Conservation (phyloP, 2,329 filamentous ascomycete species). For the Nectriaceae sp. region DNA sequence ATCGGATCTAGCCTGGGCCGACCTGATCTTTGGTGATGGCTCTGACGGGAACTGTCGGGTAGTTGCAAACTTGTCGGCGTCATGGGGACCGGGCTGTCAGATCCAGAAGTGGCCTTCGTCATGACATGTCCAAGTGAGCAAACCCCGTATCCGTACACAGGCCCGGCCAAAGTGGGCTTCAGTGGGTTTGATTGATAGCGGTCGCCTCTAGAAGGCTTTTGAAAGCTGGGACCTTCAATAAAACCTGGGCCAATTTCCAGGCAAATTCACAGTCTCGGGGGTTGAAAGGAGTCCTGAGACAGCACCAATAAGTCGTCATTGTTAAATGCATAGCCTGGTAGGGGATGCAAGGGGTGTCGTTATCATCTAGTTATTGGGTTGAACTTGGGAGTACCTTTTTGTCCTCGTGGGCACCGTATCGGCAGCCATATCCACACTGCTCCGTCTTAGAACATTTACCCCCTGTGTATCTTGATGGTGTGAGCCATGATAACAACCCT, state of each 20-base stretch:
- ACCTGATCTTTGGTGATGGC: neutral
- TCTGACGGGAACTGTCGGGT: neutral
- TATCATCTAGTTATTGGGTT: conserved; percentile 20
- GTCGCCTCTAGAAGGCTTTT: neutral
- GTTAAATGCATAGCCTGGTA: conserved; percentile 16
- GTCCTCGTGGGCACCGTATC: conserved; percentile 27
- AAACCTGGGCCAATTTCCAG: conserved; percentile 24
- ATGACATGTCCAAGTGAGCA: conserved; percentile 22
- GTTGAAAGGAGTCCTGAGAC: conserved; percentile 22
- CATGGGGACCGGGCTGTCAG: conserved; percentile 15
- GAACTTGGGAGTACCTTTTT: conserved; percentile 12
- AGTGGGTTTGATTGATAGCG: neutral
- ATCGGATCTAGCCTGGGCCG: neutral
- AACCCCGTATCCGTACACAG: neutral
- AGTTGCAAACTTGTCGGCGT: conserved; percentile 12
- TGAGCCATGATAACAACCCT: conserved; percentile 16
- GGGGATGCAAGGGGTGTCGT: conserved; percentile 12
- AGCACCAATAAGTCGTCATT: conserved; percentile 13
- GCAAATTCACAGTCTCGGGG: conserved; percentile 4
- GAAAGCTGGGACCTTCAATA: conserved; percentile 8
- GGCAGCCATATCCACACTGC: conserved; percentile 18
- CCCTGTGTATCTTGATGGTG: conserved; percentile 8
- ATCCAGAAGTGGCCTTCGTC: conserved; percentile 22
- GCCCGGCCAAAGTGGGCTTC: conserved; percentile 8
- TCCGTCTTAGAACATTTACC: conserved; percentile 13